These are phyloP conservation scores for Dictyostelium purpureum DNA, from an alignment of 78 protist genomes.

Conservation along the genomic window DNA sequence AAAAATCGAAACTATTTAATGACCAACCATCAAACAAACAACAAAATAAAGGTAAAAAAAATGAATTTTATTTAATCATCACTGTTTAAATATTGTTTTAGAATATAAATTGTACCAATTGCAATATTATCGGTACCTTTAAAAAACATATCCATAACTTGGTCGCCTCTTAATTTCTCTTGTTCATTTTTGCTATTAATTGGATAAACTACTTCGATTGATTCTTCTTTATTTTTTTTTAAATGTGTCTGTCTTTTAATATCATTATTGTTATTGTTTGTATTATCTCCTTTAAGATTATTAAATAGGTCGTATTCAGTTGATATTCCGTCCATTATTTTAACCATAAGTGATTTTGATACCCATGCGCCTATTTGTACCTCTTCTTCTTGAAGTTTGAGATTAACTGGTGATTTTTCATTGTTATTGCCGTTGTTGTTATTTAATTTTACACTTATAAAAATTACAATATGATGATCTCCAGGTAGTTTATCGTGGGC, in stretches of 20 bases:
- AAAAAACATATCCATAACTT: conserved; percentile 22
- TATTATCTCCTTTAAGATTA: background rate
- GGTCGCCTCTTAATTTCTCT: background rate
- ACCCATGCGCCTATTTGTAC: conserved; percentile 47
- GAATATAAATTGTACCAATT: conserved; percentile 47
- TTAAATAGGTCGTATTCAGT: conserved; percentile 7
- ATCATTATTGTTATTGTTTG: no score
- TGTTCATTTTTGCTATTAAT: background rate
- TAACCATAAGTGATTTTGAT: conserved; percentile 15
- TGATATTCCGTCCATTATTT: background rate
- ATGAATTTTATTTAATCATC: no score
- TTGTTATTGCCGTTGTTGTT: background rate
- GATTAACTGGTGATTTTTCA: background rate
- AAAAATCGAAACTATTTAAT: no score
- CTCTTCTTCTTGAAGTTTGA: background rate
- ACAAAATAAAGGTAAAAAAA: no score
- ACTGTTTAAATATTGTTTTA: conserved; percentile 47
- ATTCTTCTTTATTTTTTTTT: background rate
- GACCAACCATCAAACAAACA: no score
- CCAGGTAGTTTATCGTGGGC: conserved; percentile 8
- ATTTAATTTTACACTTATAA: conserved; percentile 11
- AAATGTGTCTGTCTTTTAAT: no score
- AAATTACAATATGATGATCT: conserved; percentile 67
- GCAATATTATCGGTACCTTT: conserved; percentile 21
- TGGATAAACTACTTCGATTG: background rate